phyloP scores from a whole-genome alignment of 2,329 filamentous ascomycete species.

The Aspergillus sp. region DNA sequence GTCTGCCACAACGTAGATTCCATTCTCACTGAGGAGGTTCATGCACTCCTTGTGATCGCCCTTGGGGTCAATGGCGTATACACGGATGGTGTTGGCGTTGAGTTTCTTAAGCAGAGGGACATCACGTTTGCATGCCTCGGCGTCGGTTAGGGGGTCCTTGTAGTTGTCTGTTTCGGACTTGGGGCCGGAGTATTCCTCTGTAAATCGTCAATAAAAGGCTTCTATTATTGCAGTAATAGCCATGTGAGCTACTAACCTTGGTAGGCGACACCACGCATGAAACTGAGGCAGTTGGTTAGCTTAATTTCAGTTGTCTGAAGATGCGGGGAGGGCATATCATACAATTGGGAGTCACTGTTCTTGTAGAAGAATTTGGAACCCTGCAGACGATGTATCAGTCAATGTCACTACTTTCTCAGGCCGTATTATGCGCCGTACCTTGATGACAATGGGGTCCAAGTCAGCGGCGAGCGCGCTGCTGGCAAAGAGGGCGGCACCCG shows the following conservation, averaged over 20 bases:
- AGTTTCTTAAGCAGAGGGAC: conserved; percentile 75
- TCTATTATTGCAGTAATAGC: not conserved
- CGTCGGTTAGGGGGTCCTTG: conserved; percentile 77
- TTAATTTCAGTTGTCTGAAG: not conserved
- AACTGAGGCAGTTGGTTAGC: conserved; percentile 40
- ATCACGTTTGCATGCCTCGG: conserved; percentile 72
- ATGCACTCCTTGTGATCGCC: conserved; percentile 80
- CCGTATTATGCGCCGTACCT: conserved; percentile 6
- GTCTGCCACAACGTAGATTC: conserved; percentile 93
- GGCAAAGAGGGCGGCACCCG: conserved; percentile 40
- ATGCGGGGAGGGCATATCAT: not conserved
- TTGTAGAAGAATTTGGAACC: conserved; percentile 85
- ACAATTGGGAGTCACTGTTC: conserved; percentile 69
- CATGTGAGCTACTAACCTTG: conserved; percentile 52
- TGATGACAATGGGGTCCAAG: conserved; percentile 59
- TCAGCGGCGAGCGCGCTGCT: conserved; percentile 52
- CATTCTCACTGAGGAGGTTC: conserved; percentile 72
- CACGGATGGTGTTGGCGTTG: conserved; percentile 86
- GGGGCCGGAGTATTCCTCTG: conserved; percentile 61
- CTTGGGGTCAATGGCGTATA: conserved; percentile 83
- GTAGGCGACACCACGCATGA: conserved; percentile 89
- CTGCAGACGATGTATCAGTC: conserved; percentile 38
- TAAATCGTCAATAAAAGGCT: not conserved
- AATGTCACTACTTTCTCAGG: not conserved
- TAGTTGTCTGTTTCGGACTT: conserved; percentile 57